These are phyloP conservation scores for Tagetes erecta DNA, from an alignment of 129 eudicot genomes.

Conservation along the genomic window DNA sequence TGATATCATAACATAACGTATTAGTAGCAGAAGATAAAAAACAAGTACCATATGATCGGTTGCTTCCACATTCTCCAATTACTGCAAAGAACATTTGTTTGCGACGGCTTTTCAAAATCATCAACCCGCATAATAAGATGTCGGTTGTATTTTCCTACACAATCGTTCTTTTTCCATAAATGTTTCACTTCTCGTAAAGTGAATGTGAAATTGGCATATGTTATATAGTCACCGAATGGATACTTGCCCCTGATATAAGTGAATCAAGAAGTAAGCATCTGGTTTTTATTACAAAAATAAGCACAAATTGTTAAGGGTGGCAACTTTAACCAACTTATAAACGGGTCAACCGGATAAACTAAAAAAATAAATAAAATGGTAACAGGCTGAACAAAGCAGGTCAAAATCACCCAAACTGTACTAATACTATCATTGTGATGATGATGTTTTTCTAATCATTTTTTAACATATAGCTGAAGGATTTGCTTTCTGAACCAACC, in stretches of 20 bases:
- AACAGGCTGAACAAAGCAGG: background rate
- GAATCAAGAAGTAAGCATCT: conserved; percentile 16
- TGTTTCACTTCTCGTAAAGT: conserved; percentile 68
- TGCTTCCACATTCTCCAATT: conserved; percentile 67
- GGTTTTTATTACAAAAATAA: background rate
- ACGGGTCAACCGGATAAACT: background rate
- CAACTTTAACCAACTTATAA: background rate
- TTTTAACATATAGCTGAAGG: no score
- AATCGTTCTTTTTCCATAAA: conserved; percentile 53
- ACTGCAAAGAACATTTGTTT: conserved; percentile 59
- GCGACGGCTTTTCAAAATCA: conserved; percentile 54
- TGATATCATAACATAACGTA: no score
- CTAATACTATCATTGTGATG: no score
- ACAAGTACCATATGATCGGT: conserved; percentile 59
- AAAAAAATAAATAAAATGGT: conserved; percentile 2
- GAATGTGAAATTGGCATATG: conserved; percentile 48
- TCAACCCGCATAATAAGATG: conserved; percentile 56
- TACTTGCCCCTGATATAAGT: conserved; percentile 43
- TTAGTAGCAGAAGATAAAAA: no score
- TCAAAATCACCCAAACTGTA: background rate
- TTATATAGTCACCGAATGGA: conserved; percentile 50
- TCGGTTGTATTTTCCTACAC: conserved; percentile 45
- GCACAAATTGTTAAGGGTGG: background rate
- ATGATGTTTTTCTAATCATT: no score
- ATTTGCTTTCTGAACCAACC: background rate